A percentile compares a stretch with the other conserved stretches of the same genome.
Conservation (phyloP, 495 filamentous ascomycete species). For the Aspergillus incahuasiensis region DNA sequence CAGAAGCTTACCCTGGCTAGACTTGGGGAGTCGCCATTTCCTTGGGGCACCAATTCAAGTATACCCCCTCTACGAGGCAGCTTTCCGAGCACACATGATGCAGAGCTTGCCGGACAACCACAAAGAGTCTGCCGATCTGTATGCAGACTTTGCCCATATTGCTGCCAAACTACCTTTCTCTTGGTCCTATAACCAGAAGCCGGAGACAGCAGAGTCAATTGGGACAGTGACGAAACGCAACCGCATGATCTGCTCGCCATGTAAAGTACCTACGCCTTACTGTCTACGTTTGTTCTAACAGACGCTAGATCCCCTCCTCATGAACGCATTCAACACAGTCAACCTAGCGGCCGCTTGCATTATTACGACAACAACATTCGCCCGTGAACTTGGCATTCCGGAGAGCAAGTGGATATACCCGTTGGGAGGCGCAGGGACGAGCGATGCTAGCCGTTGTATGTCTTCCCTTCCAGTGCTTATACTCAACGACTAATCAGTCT, state of each 20-base stretch:
- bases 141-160: constrained; percentile 8
- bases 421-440: constrained; percentile 49
- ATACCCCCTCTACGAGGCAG: constrained; percentile 12
- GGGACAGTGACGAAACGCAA: constrained; percentile 12
- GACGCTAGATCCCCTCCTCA: constrained; percentile 50
- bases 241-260: constrained; percentile 11
- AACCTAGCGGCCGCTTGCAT: constrained; percentile 51
- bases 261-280: not conserved
- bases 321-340: constrained; percentile 59
- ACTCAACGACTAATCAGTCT: not conserved
- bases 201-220: constrained; percentile 12
- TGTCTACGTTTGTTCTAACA: constrained; percentile 5
- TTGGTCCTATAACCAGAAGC: constrained; percentile 2
- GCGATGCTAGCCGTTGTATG: constrained; percentile 44
- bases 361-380: constrained; percentile 45
- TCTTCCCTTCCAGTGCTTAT: not conserved
- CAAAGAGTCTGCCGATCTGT: constrained; percentile 8
- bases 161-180: constrained; percentile 5
- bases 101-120: constrained; percentile 7
- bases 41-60: constrained; percentile 11
- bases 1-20: not conserved
- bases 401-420: constrained; percentile 52
- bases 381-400: constrained; percentile 45
- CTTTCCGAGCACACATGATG: constrained; percentile 4
- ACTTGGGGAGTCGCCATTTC: constrained; percentile 8